These are phyloP conservation scores for Maudiozyma bulderi DNA, from an alignment of 805 yeast genomes.

Conservation along the genomic window DNA sequence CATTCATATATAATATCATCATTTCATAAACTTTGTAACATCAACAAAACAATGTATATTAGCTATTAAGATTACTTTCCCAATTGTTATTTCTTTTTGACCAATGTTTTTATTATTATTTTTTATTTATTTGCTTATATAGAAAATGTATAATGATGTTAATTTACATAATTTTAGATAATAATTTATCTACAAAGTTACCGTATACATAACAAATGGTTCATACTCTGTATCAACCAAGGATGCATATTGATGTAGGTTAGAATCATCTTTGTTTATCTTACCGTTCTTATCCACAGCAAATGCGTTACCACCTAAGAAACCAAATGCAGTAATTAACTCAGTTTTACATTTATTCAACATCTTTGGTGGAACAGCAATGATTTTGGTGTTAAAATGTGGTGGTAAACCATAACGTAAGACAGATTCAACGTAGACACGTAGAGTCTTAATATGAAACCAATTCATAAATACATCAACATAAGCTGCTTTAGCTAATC, in stretches of 20 bases:
- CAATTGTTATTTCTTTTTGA: too few relatives aligned
- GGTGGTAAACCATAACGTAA: conserved; percentile 97
- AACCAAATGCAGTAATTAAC: conserved; percentile 69
- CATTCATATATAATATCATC: neutral
- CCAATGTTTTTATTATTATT: neutral
- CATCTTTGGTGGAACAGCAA: conserved; percentile 38
- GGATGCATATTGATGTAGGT: conserved; percentile 79
- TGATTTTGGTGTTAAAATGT: conserved; percentile 51
- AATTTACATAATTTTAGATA: neutral
- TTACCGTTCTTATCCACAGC: conserved; percentile 56
- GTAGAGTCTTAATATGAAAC: conserved; percentile 81
- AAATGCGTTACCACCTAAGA: conserved; percentile 85
- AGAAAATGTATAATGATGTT: neutral
- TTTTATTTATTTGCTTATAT: neutral
- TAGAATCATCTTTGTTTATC: conserved; percentile 46
- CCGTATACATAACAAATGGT: conserved; percentile 81
- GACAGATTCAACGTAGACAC: conserved; percentile 86
- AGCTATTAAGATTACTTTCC: neutral
- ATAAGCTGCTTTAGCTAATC: conserved; percentile 84
- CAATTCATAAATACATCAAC: conserved; percentile 76
- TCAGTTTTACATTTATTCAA: conserved; percentile 55
- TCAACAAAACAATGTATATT: neutral
- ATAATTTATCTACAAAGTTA: conserved; percentile 6
- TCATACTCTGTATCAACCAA: conserved; percentile 92
- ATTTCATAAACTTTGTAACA: neutral